Evolutionary conservation across 163 green algal species (phyloP), one percentile per base, ranked within the genome.

Genomic region (Prototheca wickerhamii): DNA sequence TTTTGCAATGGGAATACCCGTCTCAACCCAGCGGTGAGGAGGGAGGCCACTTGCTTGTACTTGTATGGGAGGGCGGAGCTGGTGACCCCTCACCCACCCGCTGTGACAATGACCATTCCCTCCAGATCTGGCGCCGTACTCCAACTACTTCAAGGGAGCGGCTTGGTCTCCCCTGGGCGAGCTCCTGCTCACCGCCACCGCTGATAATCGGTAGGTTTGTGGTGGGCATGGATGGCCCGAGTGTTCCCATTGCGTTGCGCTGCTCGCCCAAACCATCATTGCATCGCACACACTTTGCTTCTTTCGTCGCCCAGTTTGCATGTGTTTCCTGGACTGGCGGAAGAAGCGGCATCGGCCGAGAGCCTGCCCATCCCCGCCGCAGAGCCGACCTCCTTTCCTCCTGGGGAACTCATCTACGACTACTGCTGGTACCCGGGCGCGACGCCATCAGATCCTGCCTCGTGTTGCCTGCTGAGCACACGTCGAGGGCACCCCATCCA

Each of bases 81-180:
- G 10, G 15, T 2, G 37, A 44, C 37, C 30, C 30, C 53, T 42
- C 29, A 29, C 12, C 0, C 30, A 25, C 25, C 28, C 29, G 4
- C 2, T 35, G 7, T 65, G 58, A 26, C 21, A 12, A 51, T 40
- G 2, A 4, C 21, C 21, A 15, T 18, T 2, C 57, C 28, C 23
- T 82, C 76, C 29, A 17, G 21, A 15, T 60, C 23, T 25, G 26
- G 53, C 53, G 18, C 77, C 79, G 1, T 70, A 90, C 54, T 76
- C 66, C 52, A 94, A 94, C 58, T 94, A 90, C 55, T 65, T 94
- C 23, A 91, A 91, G 59, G 81, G 84, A 2, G 82, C 89, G 0
- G 75, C 82, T 29, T 95, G 86, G 86, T 89, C 85, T 2, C 87
- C 88, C 40, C 86, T 93, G 64, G 88, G 88, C 23, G 69, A 70